A percentile compares a stretch with the other conserved stretches of the same genome.
Evolutionary conservation across 2,329 filamentous ascomycete species (phyloP).

Genomic region (Calonectria hongkongensis): DNA sequence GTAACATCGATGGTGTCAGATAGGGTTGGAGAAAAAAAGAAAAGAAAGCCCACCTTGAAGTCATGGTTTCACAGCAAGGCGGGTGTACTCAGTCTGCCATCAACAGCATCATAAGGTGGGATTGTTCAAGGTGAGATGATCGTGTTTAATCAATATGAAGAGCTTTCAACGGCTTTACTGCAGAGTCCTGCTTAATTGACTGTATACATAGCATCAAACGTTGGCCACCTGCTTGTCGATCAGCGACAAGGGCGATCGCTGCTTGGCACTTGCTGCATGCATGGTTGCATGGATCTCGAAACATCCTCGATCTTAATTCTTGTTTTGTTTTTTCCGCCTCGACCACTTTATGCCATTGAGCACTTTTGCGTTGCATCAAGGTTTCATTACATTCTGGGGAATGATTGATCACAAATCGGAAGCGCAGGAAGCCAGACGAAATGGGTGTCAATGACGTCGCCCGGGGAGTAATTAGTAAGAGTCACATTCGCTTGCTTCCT

Average conservation of each 20-base stretch:
- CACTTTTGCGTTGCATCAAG: slow-evolving; percentile 13
- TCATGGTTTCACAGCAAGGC: background rate
- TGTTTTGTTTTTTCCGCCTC: slow-evolving; percentile 6
- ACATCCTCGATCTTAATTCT: background rate
- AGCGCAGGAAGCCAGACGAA: slow-evolving; percentile 7
- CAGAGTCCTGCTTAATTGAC: background rate
- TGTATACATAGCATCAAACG: background rate
- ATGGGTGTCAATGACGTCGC: slow-evolving; percentile 18
- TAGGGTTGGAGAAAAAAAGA: background rate
- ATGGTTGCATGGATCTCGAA: slow-evolving; percentile 2
- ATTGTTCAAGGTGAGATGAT: background rate
- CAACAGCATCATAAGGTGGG: background rate
- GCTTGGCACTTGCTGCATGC: slow-evolving; percentile 8
- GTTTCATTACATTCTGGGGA: slow-evolving; percentile 11
- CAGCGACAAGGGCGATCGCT: background rate
- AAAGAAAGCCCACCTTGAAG: background rate
- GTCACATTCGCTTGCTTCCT: slow-evolving; percentile 15
- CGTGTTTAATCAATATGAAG: background rate
- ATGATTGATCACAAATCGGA: slow-evolving; percentile 18
- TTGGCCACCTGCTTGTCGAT: background rate
- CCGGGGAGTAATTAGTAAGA: slow-evolving; percentile 17
- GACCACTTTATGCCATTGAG: slow-evolving; percentile 6
- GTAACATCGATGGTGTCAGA: background rate
- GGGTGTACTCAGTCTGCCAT: background rate
- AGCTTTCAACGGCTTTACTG: background rate